Percentiles rank a stretch among this genome's conserved stretches.
These are phyloP conservation scores for Eragrostis nindensis DNA, from an alignment of 176 grass and related monocot species.

Conservation along the genomic window DNA sequence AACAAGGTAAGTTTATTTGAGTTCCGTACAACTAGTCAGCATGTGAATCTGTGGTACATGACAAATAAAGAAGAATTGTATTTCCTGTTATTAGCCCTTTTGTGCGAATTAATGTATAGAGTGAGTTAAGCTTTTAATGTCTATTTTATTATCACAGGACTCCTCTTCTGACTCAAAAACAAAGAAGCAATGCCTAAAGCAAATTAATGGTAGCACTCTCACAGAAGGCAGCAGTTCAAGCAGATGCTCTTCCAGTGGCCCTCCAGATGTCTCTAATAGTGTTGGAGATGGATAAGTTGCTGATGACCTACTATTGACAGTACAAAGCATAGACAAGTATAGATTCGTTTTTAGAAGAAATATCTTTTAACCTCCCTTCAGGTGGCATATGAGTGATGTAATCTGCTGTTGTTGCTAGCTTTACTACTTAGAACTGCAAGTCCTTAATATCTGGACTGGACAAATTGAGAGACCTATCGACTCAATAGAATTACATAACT, in stretches of 20 bases:
- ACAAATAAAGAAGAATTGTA: background rate
- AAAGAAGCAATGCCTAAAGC: conserved; percentile 47
- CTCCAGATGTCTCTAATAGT: conserved; percentile 59
- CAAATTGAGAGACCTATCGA: background rate
- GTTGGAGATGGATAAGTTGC: conserved; percentile 43
- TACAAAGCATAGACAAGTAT: background rate
- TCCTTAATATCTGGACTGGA: conserved; percentile 5
- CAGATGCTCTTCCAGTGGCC: conserved; percentile 58
- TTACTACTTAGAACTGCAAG: background rate
- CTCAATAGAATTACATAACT: background rate
- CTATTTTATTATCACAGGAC: conserved; percentile 53
- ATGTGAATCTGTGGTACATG: background rate
- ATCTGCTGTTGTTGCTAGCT: conserved; percentile 23
- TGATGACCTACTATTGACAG: conserved; percentile 38
- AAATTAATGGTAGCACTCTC: conserved; percentile 43
- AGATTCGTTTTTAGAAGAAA: background rate
- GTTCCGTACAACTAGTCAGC: background rate
- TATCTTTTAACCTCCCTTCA: conserved; percentile 5
- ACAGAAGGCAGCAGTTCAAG: conserved; percentile 64
- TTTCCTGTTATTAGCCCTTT: conserved; percentile 1
- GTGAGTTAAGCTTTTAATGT: conserved; percentile 17
- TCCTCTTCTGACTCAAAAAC: conserved; percentile 59
- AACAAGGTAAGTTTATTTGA: conserved; percentile 46
- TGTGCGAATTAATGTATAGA: conserved; percentile 13
- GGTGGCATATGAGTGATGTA: conserved; percentile 15